Evolutionary conservation across 768 basidiomycete species (phyloP), one percentile per base, ranked within the genome.

Genomic region (Fomitopsis serialis): DNA sequence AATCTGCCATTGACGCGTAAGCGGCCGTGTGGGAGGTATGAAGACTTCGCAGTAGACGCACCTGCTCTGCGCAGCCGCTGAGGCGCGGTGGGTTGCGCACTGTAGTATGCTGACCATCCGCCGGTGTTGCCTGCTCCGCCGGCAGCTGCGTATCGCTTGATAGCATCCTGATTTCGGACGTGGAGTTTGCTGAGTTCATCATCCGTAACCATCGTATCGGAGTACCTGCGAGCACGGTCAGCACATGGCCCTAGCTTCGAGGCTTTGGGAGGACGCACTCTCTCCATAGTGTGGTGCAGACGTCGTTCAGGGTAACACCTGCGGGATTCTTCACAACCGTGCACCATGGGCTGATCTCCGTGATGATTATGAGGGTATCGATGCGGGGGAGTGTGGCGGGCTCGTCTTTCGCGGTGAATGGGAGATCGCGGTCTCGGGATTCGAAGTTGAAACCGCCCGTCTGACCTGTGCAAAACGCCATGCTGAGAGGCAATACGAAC

Each of bases 241-340:
- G 19, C 22, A 9, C 11, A 10, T 9, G 10, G 15, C 29, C 32
- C 25, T 4, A 11, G 25, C 27, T 25, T 19, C 5, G 7, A 19
- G 46, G 4, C 25, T 7, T 23, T 7, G 27, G 2, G 22, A 29
- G 24, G 10, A 74, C 85, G 34, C 55, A 92, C 91, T 92, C 89
- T 67, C 82, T 83, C 75, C 80, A 89, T 43, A 92, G 69, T n/a
- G 76, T 68, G 3, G 74, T 73, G 60, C 84, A 87, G n/a, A 92
- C 76, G 63, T 93, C 89, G 17, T 77, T 78, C 56, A 88, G 76
- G 2, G 89, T 91, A 17, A 93, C 87, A 0, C 90, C 90, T 0
- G 71, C 68, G 15, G 84, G 80, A 62, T 85, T 91, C 67, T 76
- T 81, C 47, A 89, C 76, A 52, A 81, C 81, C 7, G 85, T 87